These are phyloP conservation scores for Nakazawaea molendinolei DNA, from an alignment of 805 yeast genomes.

Conservation along the genomic window DNA sequence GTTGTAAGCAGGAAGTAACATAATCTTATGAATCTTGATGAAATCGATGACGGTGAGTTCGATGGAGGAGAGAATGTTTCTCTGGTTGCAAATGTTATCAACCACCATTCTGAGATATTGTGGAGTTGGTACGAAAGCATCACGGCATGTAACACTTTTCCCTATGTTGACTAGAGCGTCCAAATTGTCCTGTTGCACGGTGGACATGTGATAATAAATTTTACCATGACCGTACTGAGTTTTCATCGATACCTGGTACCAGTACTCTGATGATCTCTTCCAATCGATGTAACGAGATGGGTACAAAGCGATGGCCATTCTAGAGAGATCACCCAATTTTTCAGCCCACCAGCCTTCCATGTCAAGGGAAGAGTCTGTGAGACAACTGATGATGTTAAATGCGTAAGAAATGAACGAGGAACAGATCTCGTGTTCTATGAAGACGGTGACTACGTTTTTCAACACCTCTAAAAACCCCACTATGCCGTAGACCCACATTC, in stretches of 20 bases:
- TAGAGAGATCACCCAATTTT: constrained; percentile 75
- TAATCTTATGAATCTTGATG: constrained; percentile 61
- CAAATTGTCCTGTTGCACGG: constrained; percentile 71
- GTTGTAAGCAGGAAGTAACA: constrained; percentile 52
- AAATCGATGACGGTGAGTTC: constrained; percentile 57
- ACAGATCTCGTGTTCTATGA: constrained; percentile 73
- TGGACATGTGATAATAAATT: constrained; percentile 80
- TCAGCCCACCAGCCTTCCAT: constrained; percentile 79
- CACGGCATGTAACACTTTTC: constrained; percentile 71
- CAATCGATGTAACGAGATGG: constrained; percentile 79
- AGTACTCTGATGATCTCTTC: constrained; percentile 75
- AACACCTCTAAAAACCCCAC: constrained; percentile 74
- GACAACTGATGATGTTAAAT: constrained; percentile 49
- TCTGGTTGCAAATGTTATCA: constrained; percentile 67
- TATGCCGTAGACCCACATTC: constrained; percentile 83
- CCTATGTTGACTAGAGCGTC: constrained; percentile 79
- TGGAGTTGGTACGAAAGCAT: constrained; percentile 78
- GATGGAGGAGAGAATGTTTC: constrained; percentile 50
- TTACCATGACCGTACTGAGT: constrained; percentile 80
- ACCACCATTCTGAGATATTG: constrained; percentile 73
- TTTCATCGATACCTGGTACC: constrained; percentile 73
- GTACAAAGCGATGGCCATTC: constrained; percentile 84
- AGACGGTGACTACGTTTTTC: constrained; percentile 66
- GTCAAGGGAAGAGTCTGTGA: constrained; percentile 48
- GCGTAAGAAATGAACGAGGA: constrained; percentile 70